phyloP scores from a whole-genome alignment of 148 eudicot genomes.

The Spergularia bocconei region DNA sequence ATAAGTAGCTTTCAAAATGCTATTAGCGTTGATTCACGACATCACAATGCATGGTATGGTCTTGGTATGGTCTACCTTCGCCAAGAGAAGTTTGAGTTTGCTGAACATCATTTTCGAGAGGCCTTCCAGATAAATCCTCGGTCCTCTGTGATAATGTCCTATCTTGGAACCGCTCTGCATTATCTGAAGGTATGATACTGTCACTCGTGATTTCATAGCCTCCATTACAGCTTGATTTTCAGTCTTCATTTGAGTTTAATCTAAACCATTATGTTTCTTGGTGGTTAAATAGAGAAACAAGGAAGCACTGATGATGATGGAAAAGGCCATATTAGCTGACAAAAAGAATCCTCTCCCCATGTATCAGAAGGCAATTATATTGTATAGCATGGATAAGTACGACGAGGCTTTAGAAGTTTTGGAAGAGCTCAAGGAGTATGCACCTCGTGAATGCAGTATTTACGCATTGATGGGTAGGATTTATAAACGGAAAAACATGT shows the following conservation, averaged over 20 bases:
- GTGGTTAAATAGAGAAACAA: constrained; percentile 57
- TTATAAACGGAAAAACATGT: constrained; percentile 67
- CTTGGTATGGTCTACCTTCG: constrained; percentile 96
- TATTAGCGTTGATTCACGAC: constrained; percentile 81
- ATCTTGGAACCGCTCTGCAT: constrained; percentile 94
- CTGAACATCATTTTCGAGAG: constrained; percentile 86
- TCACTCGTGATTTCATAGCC: neutral
- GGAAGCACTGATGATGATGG: constrained; percentile 89
- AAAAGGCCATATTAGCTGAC: constrained; percentile 78
- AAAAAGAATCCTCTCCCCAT: constrained; percentile 94
- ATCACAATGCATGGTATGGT: constrained; percentile 99
- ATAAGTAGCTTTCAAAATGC: constrained; percentile 85
- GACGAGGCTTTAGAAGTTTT: constrained; percentile 85
- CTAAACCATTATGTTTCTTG: neutral
- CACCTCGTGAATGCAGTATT: constrained; percentile 92
- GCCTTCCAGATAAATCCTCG: constrained; percentile 80
- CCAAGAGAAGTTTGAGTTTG: constrained; percentile 93
- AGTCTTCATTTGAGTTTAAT: neutral
- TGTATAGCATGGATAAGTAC: constrained; percentile 66
- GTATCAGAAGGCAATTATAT: constrained; percentile 89
- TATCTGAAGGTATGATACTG: constrained; percentile 62
- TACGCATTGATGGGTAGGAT: constrained; percentile 97
- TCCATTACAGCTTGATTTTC: neutral
- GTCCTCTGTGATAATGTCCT: constrained; percentile 92
- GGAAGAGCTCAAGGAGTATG: constrained; percentile 91